These are phyloP conservation scores for Scleroderma bovista DNA, from an alignment of 768 basidiomycete species.

Conservation along the genomic window DNA sequence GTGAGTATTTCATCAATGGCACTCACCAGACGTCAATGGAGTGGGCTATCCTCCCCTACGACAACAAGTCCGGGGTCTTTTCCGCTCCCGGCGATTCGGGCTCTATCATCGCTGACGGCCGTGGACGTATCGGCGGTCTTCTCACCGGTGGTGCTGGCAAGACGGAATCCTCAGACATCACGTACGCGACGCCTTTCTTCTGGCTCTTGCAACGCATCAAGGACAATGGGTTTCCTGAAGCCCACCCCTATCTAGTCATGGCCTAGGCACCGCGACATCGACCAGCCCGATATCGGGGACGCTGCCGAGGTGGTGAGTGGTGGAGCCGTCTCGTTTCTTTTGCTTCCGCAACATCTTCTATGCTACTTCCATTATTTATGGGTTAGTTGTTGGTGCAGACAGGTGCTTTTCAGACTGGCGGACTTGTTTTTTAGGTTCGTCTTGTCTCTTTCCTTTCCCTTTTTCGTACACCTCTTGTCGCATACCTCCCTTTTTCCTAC, in stretches of 20 bases:
- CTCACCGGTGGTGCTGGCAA: slow-evolving; percentile 31
- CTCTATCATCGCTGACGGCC: slow-evolving; percentile 28
- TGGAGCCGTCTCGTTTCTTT: not conserved
- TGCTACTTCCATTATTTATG: not conserved
- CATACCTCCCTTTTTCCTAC: too few species aligned
- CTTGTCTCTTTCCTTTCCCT: not conserved
- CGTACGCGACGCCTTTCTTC: slow-evolving; percentile 36
- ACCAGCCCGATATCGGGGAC: not conserved
- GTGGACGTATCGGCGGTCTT: slow-evolving; percentile 31
- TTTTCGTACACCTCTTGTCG: too few species aligned
- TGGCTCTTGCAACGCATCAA: slow-evolving; percentile 31
- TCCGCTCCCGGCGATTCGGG: slow-evolving; percentile 36
- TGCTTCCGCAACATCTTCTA: not conserved
- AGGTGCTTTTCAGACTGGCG: not conserved
- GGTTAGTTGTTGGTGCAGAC: not conserved
- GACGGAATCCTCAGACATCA: slow-evolving; percentile 23
- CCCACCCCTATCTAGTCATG: slow-evolving; percentile 6
- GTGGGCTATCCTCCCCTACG: slow-evolving; percentile 23
- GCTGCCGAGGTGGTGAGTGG: not conserved
- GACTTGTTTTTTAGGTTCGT: not conserved
- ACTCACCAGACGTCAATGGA: slow-evolving; percentile 24
- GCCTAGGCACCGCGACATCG: not conserved
- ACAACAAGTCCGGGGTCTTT: slow-evolving; percentile 26
- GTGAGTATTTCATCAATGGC: slow-evolving; percentile 22
- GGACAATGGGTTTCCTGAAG: slow-evolving; percentile 18